A percentile compares a stretch with the other conserved stretches of the same genome.
Conservation (phyloP, 179 eudicot genomes). For the Vitellaria paradoxa region DNA sequence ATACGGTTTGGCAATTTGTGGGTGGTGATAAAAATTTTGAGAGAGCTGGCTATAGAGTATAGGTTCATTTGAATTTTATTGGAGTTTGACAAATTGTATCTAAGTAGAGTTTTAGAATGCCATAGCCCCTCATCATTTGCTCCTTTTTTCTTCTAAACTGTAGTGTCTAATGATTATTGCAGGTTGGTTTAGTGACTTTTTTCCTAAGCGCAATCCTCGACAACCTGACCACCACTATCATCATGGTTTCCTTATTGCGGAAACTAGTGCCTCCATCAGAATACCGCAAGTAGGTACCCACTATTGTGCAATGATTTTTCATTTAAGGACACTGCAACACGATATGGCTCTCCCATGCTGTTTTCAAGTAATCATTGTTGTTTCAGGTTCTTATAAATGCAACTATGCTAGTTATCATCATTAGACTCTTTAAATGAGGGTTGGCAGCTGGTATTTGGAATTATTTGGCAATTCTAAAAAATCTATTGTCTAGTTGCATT, state of each 20-base stretch:
- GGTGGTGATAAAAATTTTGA: neutral
- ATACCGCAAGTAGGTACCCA: slow-evolving; percentile 78
- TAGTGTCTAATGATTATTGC: slow-evolving; percentile 31
- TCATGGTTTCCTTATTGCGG: slow-evolving; percentile 92
- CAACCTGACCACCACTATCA: slow-evolving; percentile 92
- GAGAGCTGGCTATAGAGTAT: slow-evolving; percentile 2
- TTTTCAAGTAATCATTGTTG: neutral
- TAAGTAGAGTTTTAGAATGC: neutral
- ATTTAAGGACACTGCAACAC: neutral
- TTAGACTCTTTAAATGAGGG: too few species aligned
- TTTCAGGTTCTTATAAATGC: neutral
- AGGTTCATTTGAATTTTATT: neutral
- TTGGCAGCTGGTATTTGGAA: too few species aligned
- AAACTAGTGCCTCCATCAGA: slow-evolving; percentile 89
- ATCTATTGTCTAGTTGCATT: too few species aligned
- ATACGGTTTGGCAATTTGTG: slow-evolving; percentile 8
- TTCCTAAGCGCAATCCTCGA: slow-evolving; percentile 89
- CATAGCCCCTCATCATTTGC: neutral
- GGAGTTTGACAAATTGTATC: too few species aligned
- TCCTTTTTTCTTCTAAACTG: neutral
- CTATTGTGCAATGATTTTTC: neutral
- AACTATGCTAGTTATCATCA: neutral
- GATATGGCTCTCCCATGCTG: neutral
- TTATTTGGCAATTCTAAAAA: too few species aligned
- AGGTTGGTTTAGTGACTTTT: slow-evolving; percentile 94